These are phyloP conservation scores for Sugiyamaella sp. DNA, from an alignment of 1,139 yeast genomes.

Conservation along the genomic window DNA sequence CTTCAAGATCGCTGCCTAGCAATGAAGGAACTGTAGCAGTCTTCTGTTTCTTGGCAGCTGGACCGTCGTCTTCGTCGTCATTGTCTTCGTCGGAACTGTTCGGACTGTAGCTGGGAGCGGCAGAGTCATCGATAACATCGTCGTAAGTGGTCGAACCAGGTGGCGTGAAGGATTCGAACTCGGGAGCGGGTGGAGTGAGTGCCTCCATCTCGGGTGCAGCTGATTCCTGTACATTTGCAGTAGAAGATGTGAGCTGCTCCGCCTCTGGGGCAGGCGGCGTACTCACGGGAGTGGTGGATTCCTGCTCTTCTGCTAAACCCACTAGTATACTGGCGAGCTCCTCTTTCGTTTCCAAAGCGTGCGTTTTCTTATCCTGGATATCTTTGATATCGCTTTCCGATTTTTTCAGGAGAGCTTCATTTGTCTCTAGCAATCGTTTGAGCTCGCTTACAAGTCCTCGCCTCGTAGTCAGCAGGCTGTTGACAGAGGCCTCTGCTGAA, in stretches of 20 bases:
- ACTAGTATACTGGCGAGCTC: conserved; percentile 53
- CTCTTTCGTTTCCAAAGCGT: conserved; percentile 47
- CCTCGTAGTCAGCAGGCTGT: conserved; percentile 48
- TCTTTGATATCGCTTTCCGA: conserved; percentile 52
- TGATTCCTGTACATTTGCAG: too few relatives aligned
- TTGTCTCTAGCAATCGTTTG: conserved; percentile 47
- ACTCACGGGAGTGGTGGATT: conserved; percentile 29
- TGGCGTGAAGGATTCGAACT: neutral
- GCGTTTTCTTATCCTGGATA: conserved; percentile 47
- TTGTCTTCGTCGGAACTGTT: conserved; percentile 43
- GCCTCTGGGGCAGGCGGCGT: conserved; percentile 23
- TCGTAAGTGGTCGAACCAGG: neutral
- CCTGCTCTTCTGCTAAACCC: conserved; percentile 32
- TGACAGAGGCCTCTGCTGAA: conserved; percentile 32
- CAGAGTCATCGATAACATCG: conserved; percentile 40
- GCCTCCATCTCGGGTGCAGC: too few relatives aligned
- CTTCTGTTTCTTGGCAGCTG: conserved; percentile 26
- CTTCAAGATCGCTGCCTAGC: conserved; percentile 29
- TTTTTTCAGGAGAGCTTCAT: conserved; percentile 50
- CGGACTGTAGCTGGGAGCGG: conserved; percentile 47
- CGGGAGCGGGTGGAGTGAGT: neutral
- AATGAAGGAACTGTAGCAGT: conserved; percentile 8
- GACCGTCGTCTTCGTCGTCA: conserved; percentile 37
- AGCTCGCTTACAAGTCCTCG: conserved; percentile 49
- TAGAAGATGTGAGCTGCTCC: conserved; percentile 25